These are phyloP conservation scores for Phytopythium helicoides DNA, from an alignment of 352 stramenopile species.

Conservation along the genomic window DNA sequence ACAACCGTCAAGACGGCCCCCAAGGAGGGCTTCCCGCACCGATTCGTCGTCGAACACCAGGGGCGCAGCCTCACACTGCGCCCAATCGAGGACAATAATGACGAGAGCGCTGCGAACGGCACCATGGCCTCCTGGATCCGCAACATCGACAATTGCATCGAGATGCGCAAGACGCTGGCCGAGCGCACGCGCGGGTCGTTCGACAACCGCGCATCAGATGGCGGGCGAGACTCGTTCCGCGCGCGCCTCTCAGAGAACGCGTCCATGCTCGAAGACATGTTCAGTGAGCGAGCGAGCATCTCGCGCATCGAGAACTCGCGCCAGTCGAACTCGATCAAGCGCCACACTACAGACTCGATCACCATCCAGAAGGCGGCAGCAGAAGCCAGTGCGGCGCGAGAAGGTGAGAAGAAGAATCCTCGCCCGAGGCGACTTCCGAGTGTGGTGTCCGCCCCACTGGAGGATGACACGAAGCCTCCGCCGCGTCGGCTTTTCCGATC, in stretches of 20 bases:
- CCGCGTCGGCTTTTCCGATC: slow-evolving; percentile 39
- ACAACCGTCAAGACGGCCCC: slow-evolving; percentile 49
- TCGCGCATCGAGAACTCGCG: slow-evolving; percentile 28
- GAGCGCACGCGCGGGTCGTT: slow-evolving; percentile 31
- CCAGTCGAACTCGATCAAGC: slow-evolving; percentile 44
- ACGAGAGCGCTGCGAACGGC: slow-evolving; percentile 15
- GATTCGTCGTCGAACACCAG: slow-evolving; percentile 70
- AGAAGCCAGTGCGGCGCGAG: slow-evolving; percentile 38
- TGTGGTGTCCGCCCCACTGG: slow-evolving; percentile 22
- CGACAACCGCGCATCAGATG: slow-evolving; percentile 22
- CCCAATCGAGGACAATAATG: slow-evolving; percentile 45
- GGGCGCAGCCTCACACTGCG: slow-evolving; percentile 70
- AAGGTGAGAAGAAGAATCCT: slow-evolving; percentile 34
- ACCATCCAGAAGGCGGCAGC: slow-evolving; percentile 59
- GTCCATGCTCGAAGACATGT: slow-evolving; percentile 36
- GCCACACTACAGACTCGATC: slow-evolving; percentile 60
- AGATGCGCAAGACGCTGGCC: slow-evolving; percentile 6
- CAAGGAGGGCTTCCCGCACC: slow-evolving; percentile 51
- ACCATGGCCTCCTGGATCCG: slow-evolving; percentile 66
- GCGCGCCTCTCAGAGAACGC: slow-evolving; percentile 38
- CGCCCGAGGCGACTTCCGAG: slow-evolving; percentile 43
- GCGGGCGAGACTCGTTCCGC: slow-evolving; percentile 30
- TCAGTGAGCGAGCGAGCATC: slow-evolving; percentile 28
- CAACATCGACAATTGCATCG: slow-evolving; percentile 53
- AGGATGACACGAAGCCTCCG: slow-evolving; percentile 20